Conservation (phyloP, 768 basidiomycete species). For the Macrolepiota dolichaula region DNA sequence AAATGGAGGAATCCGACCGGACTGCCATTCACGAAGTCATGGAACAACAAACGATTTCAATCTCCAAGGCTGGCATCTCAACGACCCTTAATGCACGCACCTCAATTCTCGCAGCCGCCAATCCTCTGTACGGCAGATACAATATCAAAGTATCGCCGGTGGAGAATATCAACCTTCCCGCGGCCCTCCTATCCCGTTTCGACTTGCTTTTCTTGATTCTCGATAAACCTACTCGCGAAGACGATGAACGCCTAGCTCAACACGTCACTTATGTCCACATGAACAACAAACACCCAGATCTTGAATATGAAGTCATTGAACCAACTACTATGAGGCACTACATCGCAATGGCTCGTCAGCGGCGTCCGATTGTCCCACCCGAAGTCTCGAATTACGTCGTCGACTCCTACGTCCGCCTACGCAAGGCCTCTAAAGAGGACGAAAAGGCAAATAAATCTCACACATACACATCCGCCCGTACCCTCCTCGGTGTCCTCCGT, state of each 20-base stretch:
- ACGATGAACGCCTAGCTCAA: slow-evolving; percentile 93
- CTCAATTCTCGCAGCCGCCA: slow-evolving; percentile 96
- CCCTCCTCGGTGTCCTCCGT: slow-evolving; percentile 90
- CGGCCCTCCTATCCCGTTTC: slow-evolving; percentile 93
- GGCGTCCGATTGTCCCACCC: slow-evolving; percentile 86
- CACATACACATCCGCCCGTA: slow-evolving; percentile 94
- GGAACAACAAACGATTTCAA: slow-evolving; percentile 99
- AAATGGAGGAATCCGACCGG: slow-evolving; percentile 98
- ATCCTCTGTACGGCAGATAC: slow-evolving; percentile 96
- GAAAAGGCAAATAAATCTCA: slow-evolving; percentile 85
- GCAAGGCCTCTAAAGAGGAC: slow-evolving; percentile 90
- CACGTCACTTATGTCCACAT: slow-evolving; percentile 99
- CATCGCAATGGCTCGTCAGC: slow-evolving; percentile 86
- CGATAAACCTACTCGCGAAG: slow-evolving; percentile 92
- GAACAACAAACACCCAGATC: slow-evolving; percentile 85
- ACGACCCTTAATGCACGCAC: slow-evolving; percentile 97
- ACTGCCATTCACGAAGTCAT: slow-evolving; percentile 99
- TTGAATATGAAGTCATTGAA: slow-evolving; percentile 81
- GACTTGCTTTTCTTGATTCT: slow-evolving; percentile 95
- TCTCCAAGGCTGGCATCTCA: slow-evolving; percentile 98
- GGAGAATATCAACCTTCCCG: slow-evolving; percentile 98
- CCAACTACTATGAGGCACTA: slow-evolving; percentile 95
- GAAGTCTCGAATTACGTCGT: slow-evolving; percentile 91
- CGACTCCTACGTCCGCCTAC: slow-evolving; percentile 91
- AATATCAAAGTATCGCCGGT: slow-evolving; percentile 97